phyloP scores from a whole-genome alignment of 2,329 filamentous ascomycete genomes.

The Fusarium miscanthi region DNA sequence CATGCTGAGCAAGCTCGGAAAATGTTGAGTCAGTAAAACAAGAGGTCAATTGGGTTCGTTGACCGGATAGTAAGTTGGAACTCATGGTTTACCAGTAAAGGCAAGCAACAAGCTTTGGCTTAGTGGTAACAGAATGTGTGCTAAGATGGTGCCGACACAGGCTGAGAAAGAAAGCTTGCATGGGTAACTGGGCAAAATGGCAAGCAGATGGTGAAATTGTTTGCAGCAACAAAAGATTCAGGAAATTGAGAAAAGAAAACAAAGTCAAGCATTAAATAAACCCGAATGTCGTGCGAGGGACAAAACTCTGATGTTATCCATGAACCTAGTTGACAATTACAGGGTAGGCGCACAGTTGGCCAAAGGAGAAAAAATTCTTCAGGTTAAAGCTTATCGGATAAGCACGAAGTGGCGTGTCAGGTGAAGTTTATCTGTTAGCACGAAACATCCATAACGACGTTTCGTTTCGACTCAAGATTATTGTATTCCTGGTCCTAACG shows the following conservation, averaged over 20 bases:
- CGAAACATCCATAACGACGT: background rate
- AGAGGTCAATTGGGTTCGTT: too few species aligned
- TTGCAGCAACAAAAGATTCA: rapidly evolving
- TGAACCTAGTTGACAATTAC: background rate
- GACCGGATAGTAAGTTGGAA: rapidly evolving
- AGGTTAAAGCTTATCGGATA: background rate
- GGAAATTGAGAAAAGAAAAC: rapidly evolving
- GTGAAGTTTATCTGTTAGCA: background rate
- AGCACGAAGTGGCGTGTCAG: rapidly evolving
- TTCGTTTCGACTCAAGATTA: rapidly evolving
- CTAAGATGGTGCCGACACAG: rapidly evolving
- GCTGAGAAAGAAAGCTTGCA: rapidly evolving
- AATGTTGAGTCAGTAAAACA: background rate
- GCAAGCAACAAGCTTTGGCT: too few species aligned
- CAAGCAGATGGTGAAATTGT: background rate
- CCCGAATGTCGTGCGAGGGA: rapidly evolving
- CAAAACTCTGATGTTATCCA: background rate
- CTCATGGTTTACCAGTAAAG: rapidly evolving
- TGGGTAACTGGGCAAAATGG: rapidly evolving
- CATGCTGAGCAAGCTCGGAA: background rate
- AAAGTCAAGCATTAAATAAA: rapidly evolving
- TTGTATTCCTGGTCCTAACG: rapidly evolving
- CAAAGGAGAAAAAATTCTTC: background rate
- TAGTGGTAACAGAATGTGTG: rapidly evolving
- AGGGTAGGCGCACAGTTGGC: background rate